Evolutionary conservation across 1,284 basidiomycete genomes (phyloP), one percentile per base, ranked within the genome.

Genomic region (Malassezia equina): DNA sequence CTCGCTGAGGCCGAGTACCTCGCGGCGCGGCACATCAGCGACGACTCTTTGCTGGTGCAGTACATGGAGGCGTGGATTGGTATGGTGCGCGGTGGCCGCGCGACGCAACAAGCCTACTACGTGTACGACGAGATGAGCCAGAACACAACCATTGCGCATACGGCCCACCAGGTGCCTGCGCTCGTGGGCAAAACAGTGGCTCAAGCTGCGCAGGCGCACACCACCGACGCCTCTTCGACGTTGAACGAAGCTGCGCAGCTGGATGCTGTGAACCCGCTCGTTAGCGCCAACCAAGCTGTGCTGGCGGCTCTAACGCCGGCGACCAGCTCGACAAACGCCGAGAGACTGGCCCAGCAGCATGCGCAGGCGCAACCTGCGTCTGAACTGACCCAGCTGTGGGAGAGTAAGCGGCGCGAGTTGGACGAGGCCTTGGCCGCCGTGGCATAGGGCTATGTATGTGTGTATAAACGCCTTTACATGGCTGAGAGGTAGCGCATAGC

Each of bases 71-170:
- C 71, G 1, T 70, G 66, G 67, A 60, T 74, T 17, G 71, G 69
- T 4, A 58, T 74, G 2, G 58, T 59, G 32, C 58, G 60, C 24
- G 71, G 71, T 15, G 71, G 71, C 0, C 52, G 70, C 0, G 29
- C 62, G n/a, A 64, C 70, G 2, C 71, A 74, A 32, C 71, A 74
- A 45, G 70, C 71, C 1, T 74, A 66, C 55, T 74, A 74, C 46
- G 70, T 74, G 3, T 74, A 68, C 53, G 71, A 74, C 42, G 71
- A 74, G 55, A 47, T 74, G 19, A 67, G 67, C n/a, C 67, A 70
- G 47, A 67, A 64, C 46, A 67, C 67, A 0, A 28, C 31, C 7
- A 51, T 60, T 1, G 60, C 61, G 0, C 59, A 62, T 1, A 62
- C 63, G 8, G 19, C 45, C 28, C 63, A 64, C 25, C 52, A 59